A percentile compares a stretch with the other conserved stretches of the same genome.
phyloP scores from a whole-genome alignment of 345 rosid species.

The Crucihimalaya himalaica region DNA sequence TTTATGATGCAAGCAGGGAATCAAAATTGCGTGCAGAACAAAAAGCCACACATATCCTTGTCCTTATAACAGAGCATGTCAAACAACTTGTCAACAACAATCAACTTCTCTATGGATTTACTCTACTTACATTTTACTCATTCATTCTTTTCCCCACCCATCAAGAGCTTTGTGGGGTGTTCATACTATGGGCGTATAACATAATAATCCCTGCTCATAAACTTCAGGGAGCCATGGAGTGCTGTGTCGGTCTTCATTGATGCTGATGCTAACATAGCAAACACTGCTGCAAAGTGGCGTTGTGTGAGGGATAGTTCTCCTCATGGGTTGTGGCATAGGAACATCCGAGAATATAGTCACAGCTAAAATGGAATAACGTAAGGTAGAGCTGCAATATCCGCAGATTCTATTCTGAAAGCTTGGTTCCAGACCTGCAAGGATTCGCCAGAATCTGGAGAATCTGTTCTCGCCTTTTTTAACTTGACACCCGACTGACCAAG shows the following conservation, averaged over 20 bases:
- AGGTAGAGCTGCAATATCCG: slow-evolving; percentile 66
- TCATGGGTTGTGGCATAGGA: slow-evolving; percentile 11
- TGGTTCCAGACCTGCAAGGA: slow-evolving; percentile 62
- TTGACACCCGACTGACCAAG: slow-evolving; percentile 32
- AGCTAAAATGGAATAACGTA: slow-evolving; percentile 73
- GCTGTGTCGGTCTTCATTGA: not conserved
- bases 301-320: not conserved
- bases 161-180: slow-evolving; percentile 11
- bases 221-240: not conserved
- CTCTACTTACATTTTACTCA: slow-evolving; percentile 28
- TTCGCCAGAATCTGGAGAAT: slow-evolving; percentile 26
- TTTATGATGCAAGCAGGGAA: not conserved
- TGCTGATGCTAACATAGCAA: slow-evolving; percentile 5
- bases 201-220: not conserved
- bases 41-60: slow-evolving; percentile 6
- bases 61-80: slow-evolving; percentile 16
- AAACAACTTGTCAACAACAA: slow-evolving; percentile 10
- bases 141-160: not conserved
- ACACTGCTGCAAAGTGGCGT: not conserved
- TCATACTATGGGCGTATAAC: not conserved
- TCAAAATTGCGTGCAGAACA: slow-evolving; percentile 20
- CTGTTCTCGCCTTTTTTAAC: slow-evolving; percentile 42
- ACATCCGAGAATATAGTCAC: slow-evolving; percentile 4
- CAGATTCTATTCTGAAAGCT: slow-evolving; percentile 58
- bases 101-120: not conserved